Evolutionary conservation across 257 asterid species (phyloP), one percentile per base, ranked within the genome.

Genomic region (Jasminum sambac): DNA sequence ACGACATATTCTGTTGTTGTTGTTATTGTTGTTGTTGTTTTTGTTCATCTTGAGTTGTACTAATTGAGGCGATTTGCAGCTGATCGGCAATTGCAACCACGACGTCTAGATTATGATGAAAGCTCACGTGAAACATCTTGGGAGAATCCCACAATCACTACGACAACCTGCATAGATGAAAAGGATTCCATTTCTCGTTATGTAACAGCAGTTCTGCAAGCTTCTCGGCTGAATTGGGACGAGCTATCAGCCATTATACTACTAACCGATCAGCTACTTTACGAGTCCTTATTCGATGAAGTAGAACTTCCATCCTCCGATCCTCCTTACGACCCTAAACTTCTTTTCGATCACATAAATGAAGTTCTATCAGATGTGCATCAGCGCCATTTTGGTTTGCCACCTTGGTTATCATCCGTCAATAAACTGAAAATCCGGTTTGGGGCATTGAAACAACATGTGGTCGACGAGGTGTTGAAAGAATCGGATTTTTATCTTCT

Each of bases 271-370:
- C 80, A 83, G 66, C 71, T 77, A 34, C 79, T 86, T 2, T 63
- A 84, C 2, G 79, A 76, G 58, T 85, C 83, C 78, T 60, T 82
- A 72, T 79, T 78, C 2, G 75, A 86, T 16, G 94, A 81, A 69
- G 82, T 80, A 60, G 80, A 75, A 67, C 78, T 79, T 24, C 83
- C 68, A 14, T 74, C 75, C 21, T 41, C 52, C 2, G 82, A 83
- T 43, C 71, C 83, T 68, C 68, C 71, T 41, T 66, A 76, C 30
- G 87, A 85, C 61, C 83, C 87, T 23, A 85, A 84, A 77, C 94
- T 93, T 78, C 89, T 89, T 11, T 86, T 90, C 17, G 92, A 93
- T 69, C 89, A 76, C 71, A 84, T 89, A 42, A 84, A 90, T 42
- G 94, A 93, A 82, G 83, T 85, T 25, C 69, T 93, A 23, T 13